A percentile compares a stretch with the other conserved stretches of the same genome.
Conservation (phyloP, 345 rosid species). For the Theobroma cacao region DNA sequence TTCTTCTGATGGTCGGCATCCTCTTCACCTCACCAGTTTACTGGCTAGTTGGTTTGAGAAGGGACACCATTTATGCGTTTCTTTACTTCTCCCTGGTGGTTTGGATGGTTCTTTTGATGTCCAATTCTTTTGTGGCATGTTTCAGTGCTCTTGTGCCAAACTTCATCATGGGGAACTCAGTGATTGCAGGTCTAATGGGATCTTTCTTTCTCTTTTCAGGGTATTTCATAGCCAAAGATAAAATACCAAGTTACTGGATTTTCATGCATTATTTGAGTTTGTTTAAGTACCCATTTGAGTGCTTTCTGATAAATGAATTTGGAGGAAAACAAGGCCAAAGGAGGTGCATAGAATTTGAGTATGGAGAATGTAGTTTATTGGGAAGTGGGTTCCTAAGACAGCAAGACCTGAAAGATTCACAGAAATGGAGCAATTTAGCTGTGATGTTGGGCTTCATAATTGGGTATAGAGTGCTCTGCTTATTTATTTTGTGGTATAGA, state of each 20-base stretch:
- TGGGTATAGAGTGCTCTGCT: constrained; percentile 73
- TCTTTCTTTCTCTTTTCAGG: constrained; percentile 94
- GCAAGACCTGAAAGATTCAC: constrained; percentile 64
- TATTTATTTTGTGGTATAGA: constrained; percentile 69
- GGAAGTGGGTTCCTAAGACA: constrained; percentile 54
- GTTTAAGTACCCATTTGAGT: constrained; percentile 85
- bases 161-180: constrained; percentile 92
- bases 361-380: constrained; percentile 35
- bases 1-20: constrained; percentile 59
- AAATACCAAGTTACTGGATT: constrained; percentile 74
- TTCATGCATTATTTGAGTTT: constrained; percentile 78
- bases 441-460: constrained; percentile 71
- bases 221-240: constrained; percentile 65
- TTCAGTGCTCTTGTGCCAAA: constrained; percentile 92
- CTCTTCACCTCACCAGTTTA: constrained; percentile 80
- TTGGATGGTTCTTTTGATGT: constrained; percentile 75
- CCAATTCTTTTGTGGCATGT: constrained; percentile 86
- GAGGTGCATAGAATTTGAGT: constrained; percentile 37
- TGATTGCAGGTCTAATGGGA: constrained; percentile 84
- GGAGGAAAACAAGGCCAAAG: constrained; percentile 49
- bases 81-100: constrained; percentile 70
- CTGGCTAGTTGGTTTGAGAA: constrained; percentile 80
- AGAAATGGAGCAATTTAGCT: constrained; percentile 75
- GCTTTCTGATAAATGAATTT: constrained; percentile 72
- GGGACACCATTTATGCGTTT: constrained; percentile 47